These are phyloP conservation scores for Botrytis byssoidea DNA, from an alignment of 2,329 filamentous ascomycete species.

Conservation along the genomic window DNA sequence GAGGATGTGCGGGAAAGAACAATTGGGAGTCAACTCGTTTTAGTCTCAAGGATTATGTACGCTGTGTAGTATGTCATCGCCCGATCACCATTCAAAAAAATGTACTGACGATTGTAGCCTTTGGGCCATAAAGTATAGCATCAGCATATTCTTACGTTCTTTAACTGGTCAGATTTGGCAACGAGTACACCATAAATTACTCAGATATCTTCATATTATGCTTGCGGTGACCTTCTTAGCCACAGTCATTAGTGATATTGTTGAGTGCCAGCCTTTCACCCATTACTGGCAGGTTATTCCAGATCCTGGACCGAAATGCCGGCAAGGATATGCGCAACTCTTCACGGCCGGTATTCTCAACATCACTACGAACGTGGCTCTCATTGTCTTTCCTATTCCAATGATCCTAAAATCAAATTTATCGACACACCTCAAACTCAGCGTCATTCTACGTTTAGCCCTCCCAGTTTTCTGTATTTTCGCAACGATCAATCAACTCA, in stretches of 20 bases:
- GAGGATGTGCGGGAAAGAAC: slow-evolving; percentile 60
- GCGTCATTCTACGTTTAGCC: slow-evolving; percentile 8
- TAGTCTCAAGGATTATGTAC: slow-evolving; percentile 80
- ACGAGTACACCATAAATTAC: slow-evolving; percentile 65
- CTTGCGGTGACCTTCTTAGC: slow-evolving; percentile 73
- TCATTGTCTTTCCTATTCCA: slow-evolving; percentile 84
- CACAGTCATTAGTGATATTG: slow-evolving; percentile 74
- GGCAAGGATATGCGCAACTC: slow-evolving; percentile 80
- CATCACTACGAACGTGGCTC: slow-evolving; percentile 79
- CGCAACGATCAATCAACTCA: slow-evolving; percentile 75
- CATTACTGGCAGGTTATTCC: slow-evolving; percentile 79
- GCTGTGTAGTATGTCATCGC: slow-evolving; percentile 70
- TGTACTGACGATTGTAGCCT: slow-evolving; percentile 53
- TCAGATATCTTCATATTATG: slow-evolving; percentile 71
- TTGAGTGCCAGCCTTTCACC: slow-evolving; percentile 73
- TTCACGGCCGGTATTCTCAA: slow-evolving; percentile 84
- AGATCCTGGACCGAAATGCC: slow-evolving; percentile 79
- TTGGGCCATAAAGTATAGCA: slow-evolving; percentile 86
- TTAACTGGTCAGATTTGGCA: slow-evolving; percentile 81
- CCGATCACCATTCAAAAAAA: background rate
- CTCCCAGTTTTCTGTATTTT: slow-evolving; percentile 70
- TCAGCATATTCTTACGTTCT: slow-evolving; percentile 85
- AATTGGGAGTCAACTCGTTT: slow-evolving; percentile 76
- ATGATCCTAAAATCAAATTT: slow-evolving; percentile 79
- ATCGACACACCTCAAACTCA: slow-evolving; percentile 43